These are phyloP conservation scores for Andrographis paniculata DNA, from an alignment of 305 asterid species.

Conservation along the genomic window DNA sequence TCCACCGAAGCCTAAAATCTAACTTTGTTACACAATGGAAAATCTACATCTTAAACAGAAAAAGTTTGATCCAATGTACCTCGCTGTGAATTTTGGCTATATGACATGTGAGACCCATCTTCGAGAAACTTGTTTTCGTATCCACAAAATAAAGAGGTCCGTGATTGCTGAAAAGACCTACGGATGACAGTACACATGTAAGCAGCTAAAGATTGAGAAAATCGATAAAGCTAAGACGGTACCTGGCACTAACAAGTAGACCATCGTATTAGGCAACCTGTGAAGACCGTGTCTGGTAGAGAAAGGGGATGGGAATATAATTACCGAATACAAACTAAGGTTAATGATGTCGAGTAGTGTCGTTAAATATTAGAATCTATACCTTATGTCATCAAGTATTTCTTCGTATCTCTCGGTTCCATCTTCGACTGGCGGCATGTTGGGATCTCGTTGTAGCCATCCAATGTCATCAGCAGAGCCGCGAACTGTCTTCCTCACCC, in stretches of 20 bases:
- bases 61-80: conserved; percentile 32
- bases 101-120: conserved; percentile 91
- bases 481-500: conserved; percentile 80
- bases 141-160: conserved; percentile 85
- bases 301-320: conserved; percentile 17
- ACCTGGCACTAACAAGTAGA: conserved; percentile 98
- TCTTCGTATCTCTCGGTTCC: conserved; percentile 69
- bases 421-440: conserved; percentile 87
- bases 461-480: conserved; percentile 99
- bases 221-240: background rate
- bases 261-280: conserved; percentile 71
- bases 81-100: conserved; percentile 97
- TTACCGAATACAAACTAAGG: background rate
- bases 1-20: conserved; percentile 78
- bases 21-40: conserved; percentile 20
- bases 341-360: background rate
- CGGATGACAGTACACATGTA: too few species aligned
- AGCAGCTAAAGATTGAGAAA: too few species aligned
- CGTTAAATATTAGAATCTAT: background rate
- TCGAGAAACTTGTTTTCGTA: conserved; percentile 69
- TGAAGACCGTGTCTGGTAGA: conserved; percentile 83
- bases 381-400: conserved; percentile 82
- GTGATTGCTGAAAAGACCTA: conserved; percentile 97
- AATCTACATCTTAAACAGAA: conserved; percentile 9
- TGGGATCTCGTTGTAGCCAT: conserved; percentile 65